Evolutionary conservation across 1,284 basidiomycete species (phyloP).

Genomic region (Tetrapyrgos nigripes): DNA sequence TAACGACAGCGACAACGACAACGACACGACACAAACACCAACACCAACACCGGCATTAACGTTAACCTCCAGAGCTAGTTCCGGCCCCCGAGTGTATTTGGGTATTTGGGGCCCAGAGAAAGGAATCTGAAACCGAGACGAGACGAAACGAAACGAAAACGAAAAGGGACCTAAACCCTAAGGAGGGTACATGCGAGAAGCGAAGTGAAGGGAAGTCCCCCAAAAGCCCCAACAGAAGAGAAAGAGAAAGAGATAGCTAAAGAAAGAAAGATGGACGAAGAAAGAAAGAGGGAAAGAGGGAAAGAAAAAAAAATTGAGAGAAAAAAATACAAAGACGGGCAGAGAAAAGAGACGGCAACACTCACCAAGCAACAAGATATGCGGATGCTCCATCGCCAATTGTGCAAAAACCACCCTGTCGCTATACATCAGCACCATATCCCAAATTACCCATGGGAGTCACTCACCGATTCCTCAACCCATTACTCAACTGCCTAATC

Average conservation of each 20-base stretch:
- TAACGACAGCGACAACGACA: too few relatives aligned
- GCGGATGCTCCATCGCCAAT: constrained; percentile 93
- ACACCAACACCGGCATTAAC: too few relatives aligned
- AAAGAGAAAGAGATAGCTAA: background rate
- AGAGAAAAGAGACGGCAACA: background rate
- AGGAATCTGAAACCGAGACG: too few relatives aligned
- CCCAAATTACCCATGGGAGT: background rate
- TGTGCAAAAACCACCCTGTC: constrained; percentile 89
- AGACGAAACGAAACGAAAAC: too few relatives aligned
- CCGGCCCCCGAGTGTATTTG: too few relatives aligned
- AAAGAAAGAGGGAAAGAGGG: background rate
- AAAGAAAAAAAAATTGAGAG: background rate
- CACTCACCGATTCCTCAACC: constrained; percentile 87
- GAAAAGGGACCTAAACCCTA: too few relatives aligned
- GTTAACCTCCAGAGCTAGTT: too few relatives aligned
- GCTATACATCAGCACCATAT: background rate
- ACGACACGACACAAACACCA: too few relatives aligned
- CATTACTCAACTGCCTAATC: constrained; percentile 95
- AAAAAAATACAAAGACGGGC: too few relatives aligned
- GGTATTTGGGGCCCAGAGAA: too few relatives aligned
- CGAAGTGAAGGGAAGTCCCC: too few relatives aligned
- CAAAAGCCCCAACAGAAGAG: background rate
- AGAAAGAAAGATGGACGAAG: background rate
- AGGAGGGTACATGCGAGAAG: too few relatives aligned
- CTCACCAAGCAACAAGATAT: constrained; percentile 83